These are phyloP conservation scores for Entamoeba moshkovskii DNA, from an alignment of 208 protist genomes.

Conservation along the genomic window DNA sequence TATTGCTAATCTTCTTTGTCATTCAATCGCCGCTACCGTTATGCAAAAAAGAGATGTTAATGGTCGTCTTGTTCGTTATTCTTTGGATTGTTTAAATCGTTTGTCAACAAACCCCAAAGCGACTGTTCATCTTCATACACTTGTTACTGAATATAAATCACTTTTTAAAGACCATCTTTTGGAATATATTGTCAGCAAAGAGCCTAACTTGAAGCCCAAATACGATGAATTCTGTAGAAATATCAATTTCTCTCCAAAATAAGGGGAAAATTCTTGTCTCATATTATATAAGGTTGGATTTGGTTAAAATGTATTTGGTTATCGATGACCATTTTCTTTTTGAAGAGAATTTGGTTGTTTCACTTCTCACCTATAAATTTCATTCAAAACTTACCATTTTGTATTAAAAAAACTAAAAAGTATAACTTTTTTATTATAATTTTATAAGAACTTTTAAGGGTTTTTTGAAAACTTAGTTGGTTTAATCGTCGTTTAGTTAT, in stretches of 20 bases:
- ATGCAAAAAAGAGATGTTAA: background rate
- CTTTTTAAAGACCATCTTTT: background rate
- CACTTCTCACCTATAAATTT: too few relatives aligned
- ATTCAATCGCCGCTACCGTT: background rate
- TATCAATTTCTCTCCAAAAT: background rate
- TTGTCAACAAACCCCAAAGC: background rate
- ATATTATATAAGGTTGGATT: too few relatives aligned
- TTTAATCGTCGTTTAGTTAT: too few relatives aligned
- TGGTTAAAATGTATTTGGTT: too few relatives aligned
- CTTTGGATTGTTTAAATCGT: background rate
- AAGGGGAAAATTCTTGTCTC: background rate
- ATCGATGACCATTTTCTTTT: too few relatives aligned
- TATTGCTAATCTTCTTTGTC: background rate
- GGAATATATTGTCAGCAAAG: background rate
- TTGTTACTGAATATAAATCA: background rate
- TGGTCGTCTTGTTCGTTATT: background rate
- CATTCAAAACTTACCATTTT: too few relatives aligned
- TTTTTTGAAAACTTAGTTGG: too few relatives aligned
- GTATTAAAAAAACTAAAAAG: too few relatives aligned
- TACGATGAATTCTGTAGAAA: background rate
- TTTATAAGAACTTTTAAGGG: too few relatives aligned
- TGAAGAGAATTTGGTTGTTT: too few relatives aligned
- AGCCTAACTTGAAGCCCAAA: background rate
- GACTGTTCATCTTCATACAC: background rate
- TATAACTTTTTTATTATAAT: too few relatives aligned